Conservation (phyloP, 1,284 basidiomycete species). For the Austroboletus rostrupii region DNA sequence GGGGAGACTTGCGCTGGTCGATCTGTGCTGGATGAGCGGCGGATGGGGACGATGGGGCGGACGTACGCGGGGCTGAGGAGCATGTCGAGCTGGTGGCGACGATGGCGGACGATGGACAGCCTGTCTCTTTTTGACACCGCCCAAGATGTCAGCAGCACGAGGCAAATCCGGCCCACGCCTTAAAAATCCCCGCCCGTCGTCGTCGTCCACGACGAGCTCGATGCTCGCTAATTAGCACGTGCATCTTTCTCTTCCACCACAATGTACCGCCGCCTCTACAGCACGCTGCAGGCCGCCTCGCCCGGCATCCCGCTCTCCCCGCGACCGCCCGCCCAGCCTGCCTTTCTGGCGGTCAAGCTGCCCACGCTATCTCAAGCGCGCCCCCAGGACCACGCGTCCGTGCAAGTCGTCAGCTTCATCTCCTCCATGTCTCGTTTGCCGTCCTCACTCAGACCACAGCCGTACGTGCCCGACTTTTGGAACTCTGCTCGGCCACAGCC, state of each 20-base stretch:
- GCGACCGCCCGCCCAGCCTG: conserved; percentile 17
- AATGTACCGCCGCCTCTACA: background rate
- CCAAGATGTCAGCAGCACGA: conserved; percentile 24
- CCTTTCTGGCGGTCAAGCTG: conserved; percentile 48
- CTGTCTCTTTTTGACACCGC: conserved; percentile 13
- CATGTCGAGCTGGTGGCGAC: conserved; percentile 42
- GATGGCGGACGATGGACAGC: conserved; percentile 23
- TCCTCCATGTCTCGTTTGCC: background rate
- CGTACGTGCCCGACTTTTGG: conserved; percentile 72
- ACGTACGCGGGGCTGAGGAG: conserved; percentile 76
- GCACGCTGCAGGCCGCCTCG: conserved; percentile 24
- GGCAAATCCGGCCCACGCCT: conserved; percentile 11
- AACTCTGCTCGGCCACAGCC: conserved; percentile 47
- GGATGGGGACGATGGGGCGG: conserved; percentile 30
- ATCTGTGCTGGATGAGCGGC: conserved; percentile 37
- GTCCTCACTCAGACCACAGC: conserved; percentile 38
- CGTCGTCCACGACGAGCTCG: conserved; percentile 6
- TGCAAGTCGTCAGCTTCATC: conserved; percentile 55
- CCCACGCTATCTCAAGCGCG: conserved; percentile 50
- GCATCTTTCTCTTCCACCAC: no score
- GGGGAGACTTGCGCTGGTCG: conserved; percentile 59
- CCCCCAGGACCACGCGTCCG: conserved; percentile 37
- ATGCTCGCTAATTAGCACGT: background rate
- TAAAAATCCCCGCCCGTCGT: background rate
- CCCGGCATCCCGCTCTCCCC: conserved; percentile 38